Conservation (phyloP, 768 basidiomycete genomes). For the Leccinum longicurvipes region DNA sequence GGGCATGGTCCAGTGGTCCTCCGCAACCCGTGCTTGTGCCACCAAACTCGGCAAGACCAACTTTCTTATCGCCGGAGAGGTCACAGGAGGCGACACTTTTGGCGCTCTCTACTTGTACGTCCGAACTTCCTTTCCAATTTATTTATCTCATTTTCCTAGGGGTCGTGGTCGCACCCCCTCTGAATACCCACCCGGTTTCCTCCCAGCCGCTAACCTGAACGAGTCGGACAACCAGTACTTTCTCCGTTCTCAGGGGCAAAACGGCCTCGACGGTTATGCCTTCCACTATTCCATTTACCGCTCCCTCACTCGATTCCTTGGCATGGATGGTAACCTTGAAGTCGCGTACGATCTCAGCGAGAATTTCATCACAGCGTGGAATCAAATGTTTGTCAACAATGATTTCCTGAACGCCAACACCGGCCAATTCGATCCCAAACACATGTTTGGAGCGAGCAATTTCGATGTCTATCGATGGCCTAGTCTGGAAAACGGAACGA, state of each 20-base stretch:
- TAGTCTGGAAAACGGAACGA: conserved; percentile 78
- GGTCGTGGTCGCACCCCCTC: conserved; percentile 86
- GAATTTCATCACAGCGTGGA: conserved; percentile 90
- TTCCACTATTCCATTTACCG: conserved; percentile 97
- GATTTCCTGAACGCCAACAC: conserved; percentile 77
- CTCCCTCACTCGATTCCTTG: conserved; percentile 78
- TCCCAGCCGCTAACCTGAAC: conserved; percentile 65
- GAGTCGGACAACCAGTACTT: conserved; percentile 67
- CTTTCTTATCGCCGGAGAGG: conserved; percentile 90
- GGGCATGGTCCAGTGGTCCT: conserved; percentile 74
- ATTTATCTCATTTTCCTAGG: conserved; percentile 34
- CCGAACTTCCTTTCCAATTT: not conserved
- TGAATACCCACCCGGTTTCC: conserved; percentile 65
- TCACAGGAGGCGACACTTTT: conserved; percentile 91
- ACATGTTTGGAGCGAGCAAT: conserved; percentile 91
- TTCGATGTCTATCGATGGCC: conserved; percentile 97
- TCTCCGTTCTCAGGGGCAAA: conserved; percentile 59
- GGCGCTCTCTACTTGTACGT: conserved; percentile 81
- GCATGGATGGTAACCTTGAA: conserved; percentile 93
- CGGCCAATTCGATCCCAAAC: conserved; percentile 70
- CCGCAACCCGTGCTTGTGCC: conserved; percentile 74
- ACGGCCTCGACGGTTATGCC: conserved; percentile 73
- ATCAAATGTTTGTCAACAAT: conserved; percentile 84
- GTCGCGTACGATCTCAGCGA: conserved; percentile 82
- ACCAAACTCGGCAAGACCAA: conserved; percentile 70